Base-by-base conservation (phyloP, 306 rosid species). In the Astragalus glycyphyllos region DNA sequence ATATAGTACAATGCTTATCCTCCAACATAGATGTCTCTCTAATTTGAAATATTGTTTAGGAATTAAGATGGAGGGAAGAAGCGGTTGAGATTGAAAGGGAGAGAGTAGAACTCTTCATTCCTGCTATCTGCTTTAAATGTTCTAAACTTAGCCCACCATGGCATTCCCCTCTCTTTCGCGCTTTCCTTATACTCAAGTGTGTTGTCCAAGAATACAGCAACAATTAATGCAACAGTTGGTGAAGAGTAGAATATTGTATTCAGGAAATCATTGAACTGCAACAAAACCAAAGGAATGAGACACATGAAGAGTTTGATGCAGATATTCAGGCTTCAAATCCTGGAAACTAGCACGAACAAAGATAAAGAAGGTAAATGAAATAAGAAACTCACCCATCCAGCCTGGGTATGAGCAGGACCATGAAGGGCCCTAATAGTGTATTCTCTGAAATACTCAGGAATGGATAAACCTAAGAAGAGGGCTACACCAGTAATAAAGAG, bases 101-200 rank as follows among this genome's bases (percentile, higher is more conserved):
- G 92, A 9, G 92, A 83, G 73, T 94, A 94, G 71, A 94, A 91
- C 82, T 94, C 99, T 58, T 91, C 97, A 68, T 89, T 94, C 50
- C 97, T 48, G 60, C 84, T 70, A 51, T 94, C 96, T 32, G 91
- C 99, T 68, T 86, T 87, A 45, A 91, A 94, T 44, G 92, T 59
- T 70, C 96, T 59, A 75, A 91, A 94, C 76, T 86, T 94, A 54
- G 77, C 92, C 99, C 99, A 94, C 97, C 97, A 94, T 46, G 97
- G 92, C 99, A 94, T 91, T 74, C 99, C 99, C 54, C 97, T 84
- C 75, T 94, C 99, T 77, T 85, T 86, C 7, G 92, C 92, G 13
- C 97, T 89, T 47, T 86, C 91, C 81, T 82, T 89, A 84, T 80
- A 91, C 10, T 89, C 96, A 10, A 94, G 92, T 29, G 97, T 94